Conservation (phyloP, 2,329 filamentous ascomycete genomes). For the Pseudohalonectria lignicola region DNA sequence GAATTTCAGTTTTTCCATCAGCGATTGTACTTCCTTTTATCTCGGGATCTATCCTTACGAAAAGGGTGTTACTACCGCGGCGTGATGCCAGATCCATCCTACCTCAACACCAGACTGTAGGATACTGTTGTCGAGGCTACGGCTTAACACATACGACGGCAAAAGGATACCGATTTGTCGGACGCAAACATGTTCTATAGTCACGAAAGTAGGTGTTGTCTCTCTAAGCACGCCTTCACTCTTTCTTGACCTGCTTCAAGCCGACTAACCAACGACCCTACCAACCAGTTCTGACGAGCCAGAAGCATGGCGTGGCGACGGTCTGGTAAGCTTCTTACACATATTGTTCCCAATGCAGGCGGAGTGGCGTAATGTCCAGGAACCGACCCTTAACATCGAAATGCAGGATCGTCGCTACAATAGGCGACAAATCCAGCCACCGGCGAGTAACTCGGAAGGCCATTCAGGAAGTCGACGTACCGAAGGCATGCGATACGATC, state of each 20-base stretch:
- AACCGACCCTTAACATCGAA: no score
- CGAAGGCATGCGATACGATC: constrained; percentile 82
- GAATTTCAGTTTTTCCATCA: no score
- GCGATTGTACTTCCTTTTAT: no score
- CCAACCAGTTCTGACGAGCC: constrained; percentile 60
- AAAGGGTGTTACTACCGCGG: no score
- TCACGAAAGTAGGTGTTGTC: constrained; percentile 81
- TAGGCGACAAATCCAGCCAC: constrained; percentile 60
- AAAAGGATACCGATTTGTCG: no score
- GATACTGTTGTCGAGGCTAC: no score
- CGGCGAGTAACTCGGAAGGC: constrained; percentile 74
- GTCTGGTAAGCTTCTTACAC: constrained; percentile 72
- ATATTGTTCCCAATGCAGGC: no score
- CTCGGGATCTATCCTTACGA: no score
- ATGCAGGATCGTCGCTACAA: constrained; percentile 77
- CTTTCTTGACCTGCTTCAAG: constrained; percentile 12
- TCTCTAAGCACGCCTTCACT: not conserved
- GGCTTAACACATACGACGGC: no score
- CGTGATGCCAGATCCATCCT: no score
- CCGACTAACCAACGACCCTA: not conserved
- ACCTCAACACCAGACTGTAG: no score
- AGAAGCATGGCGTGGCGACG: constrained; percentile 85
- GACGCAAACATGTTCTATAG: constrained; percentile 54
- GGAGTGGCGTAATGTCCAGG: not conserved
- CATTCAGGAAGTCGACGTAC: constrained; percentile 79